Evolutionary conservation across 2,329 filamentous ascomycete species (phyloP), one percentile per base, ranked within the genome.

Genomic region (Knufia petricola): DNA sequence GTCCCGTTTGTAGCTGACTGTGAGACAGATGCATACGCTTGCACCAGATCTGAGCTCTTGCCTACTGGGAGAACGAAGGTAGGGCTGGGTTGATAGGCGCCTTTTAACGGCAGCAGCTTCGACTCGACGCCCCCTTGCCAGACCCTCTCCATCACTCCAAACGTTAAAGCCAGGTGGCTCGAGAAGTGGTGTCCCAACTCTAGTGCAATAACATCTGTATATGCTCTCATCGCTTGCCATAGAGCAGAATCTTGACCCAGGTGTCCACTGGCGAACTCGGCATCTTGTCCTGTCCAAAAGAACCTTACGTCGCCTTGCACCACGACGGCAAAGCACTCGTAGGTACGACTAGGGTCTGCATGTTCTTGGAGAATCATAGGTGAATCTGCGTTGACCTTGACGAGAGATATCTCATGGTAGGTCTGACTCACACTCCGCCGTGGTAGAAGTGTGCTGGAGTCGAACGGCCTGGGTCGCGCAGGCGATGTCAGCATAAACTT

Each of bases 161-260:
- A 82, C 60, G 85, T 80, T 47, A 89, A 80, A n/a, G 76, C 81
- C 26, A 88, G 61, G 59, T 89, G 85, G 0, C 84, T 84, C 0
- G 81, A 87, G 59, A 85, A 67, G 4, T 62, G 57, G 15, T 63
- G 48, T 1, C 75, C 73, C 20, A 73, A 66, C 38, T 71, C 70
- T 2, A 61, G 60, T 0, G 77, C 77, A 46, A 83, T 78, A 8
- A 64, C 66, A 46, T 74, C 62, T 1, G 83, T 87, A 24, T 46
- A 50, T 13, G 26, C 37, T 12, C 48, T 44, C 10, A 46, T 19
- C 1, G 48, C 48, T 21, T 37, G 37, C 23, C 23, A 40, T 20
- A 46, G 28, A 24, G 34, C 48, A 26, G 24, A 24, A 21, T 39
- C 15, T n/a, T 76, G 72, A 0, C 87, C 69, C 0, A 78, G 72